Conservation (phyloP, 257 asterid species). For the Verbena officinalis region DNA sequence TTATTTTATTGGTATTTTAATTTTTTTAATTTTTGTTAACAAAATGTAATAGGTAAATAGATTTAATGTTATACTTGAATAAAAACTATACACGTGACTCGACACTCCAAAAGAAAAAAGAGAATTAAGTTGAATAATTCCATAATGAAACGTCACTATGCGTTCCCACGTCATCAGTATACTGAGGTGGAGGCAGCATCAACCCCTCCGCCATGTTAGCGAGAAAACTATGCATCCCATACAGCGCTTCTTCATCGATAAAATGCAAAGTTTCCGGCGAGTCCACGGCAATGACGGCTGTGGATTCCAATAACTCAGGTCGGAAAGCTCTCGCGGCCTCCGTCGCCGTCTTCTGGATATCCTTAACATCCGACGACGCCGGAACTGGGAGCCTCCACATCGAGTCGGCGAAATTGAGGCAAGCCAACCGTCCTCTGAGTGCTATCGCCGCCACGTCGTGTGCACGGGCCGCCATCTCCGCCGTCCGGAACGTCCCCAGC, state of each 20-base stretch:
- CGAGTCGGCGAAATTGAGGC: conserved; percentile 71
- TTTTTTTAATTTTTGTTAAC: no score
- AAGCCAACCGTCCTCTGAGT: conserved; percentile 56
- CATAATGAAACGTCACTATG: conserved; percentile 49
- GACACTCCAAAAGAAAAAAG: no score
- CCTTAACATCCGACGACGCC: conserved; percentile 48
- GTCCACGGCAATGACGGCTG: background rate
- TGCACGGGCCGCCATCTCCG: conserved; percentile 78
- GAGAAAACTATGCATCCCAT: conserved; percentile 46
- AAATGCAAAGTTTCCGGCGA: conserved; percentile 21
- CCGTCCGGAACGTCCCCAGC: conserved; percentile 73
- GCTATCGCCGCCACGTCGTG: conserved; percentile 80
- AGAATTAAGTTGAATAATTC: conserved; percentile 44
- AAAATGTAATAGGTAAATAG: no score
- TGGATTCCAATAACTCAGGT: no score
- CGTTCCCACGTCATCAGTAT: conserved; percentile 33
- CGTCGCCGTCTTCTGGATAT: conserved; percentile 59
- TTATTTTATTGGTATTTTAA: no score
- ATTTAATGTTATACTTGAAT: no score
- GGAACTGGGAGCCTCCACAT: conserved; percentile 60
- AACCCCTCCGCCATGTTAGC: conserved; percentile 56
- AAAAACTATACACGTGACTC: no score
- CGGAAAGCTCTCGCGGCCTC: conserved; percentile 61
- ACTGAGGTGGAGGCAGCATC: conserved; percentile 59
- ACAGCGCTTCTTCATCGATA: conserved; percentile 55